phyloP scores from a whole-genome alignment of 495 filamentous ascomycete species.

The Daldinia decipiens region DNA sequence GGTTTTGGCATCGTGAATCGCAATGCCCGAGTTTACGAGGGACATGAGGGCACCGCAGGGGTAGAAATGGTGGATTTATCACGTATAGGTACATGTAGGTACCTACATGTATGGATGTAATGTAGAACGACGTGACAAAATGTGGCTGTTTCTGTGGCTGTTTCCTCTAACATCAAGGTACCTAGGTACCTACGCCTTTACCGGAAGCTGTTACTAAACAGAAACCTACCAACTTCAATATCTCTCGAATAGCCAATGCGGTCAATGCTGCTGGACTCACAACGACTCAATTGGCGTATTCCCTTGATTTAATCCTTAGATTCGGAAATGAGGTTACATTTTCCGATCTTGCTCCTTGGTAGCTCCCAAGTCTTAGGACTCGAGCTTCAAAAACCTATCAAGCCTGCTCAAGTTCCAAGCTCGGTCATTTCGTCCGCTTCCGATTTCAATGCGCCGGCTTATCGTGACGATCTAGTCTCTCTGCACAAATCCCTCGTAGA shows the following conservation, averaged over 20 bases:
- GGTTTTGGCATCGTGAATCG: too few relatives aligned
- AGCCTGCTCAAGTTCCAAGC: conserved; percentile 7
- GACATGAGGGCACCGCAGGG: too few relatives aligned
- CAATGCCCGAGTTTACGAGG: too few relatives aligned
- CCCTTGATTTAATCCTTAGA: background rate
- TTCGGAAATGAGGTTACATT: conserved; percentile 27
- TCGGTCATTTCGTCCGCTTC: conserved; percentile 8
- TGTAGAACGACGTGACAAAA: background rate
- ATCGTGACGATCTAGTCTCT: conserved; percentile 67
- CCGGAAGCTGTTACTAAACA: background rate
- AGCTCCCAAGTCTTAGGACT: conserved; percentile 29
- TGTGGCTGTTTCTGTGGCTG: background rate
- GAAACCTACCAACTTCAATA: background rate
- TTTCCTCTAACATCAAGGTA: background rate
- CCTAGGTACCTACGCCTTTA: background rate
- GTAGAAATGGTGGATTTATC: too few relatives aligned
- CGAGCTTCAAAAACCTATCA: conserved; percentile 24
- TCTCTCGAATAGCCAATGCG: background rate
- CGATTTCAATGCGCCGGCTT: conserved; percentile 41
- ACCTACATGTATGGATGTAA: too few relatives aligned
- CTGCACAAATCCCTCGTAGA: conserved; percentile 82
- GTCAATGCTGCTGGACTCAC: background rate
- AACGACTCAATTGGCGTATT: background rate
- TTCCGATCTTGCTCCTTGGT: conserved; percentile 26
- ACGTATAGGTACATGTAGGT: too few relatives aligned